Evolutionary conservation across 2,329 filamentous ascomycete species (phyloP), one percentile per base, ranked within the genome.

Genomic region (Phialophora macrospora): DNA sequence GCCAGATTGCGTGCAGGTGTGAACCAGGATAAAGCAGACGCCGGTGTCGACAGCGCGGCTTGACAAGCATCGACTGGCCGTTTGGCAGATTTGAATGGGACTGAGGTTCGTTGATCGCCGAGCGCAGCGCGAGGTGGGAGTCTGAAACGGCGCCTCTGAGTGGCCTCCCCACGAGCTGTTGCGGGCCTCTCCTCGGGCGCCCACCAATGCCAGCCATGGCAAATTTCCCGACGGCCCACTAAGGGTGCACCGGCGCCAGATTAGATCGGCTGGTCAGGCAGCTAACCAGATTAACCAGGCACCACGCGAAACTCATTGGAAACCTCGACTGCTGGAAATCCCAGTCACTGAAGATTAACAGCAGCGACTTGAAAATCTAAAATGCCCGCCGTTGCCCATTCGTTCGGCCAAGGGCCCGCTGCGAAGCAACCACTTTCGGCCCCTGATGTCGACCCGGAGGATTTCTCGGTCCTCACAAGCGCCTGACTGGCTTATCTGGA

Each of bases 171-270:
- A 34, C n/a, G 52, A 11, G 8, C 28, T 12, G 41, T 3, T 26
- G 20, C 24, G 41, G 56, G 28, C 22, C 17, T 22, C 1, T 3
- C 8, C 57, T 20, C 30, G 22, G 44, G 60, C 9, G 51, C 51
- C 62, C 55, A 51, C 67, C 64, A 67, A 65, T 69, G 62, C 60
- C 64, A 60, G 51, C 28, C 59, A 61, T 48, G 64, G 59, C 67
- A 69, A 69, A 67, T 69, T 67, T 67, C 67, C 67, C 67, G 64
- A 69, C 17, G 38, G 48, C 57, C 59, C 49, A 52, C 66, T 66
- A 55, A 55, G 62, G 58, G 57, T 60, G 56, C 55, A 34, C 64
- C 60, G 55, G 62, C 62, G 54, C 44, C 58, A 64, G 56, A 58
- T 55, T 66, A 59, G 51, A 63, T 46, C 26, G 30, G 14, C 38